Base-by-base conservation (phyloP, 2,329 filamentous ascomycete genomes). In the Xylariales sp. region DNA sequence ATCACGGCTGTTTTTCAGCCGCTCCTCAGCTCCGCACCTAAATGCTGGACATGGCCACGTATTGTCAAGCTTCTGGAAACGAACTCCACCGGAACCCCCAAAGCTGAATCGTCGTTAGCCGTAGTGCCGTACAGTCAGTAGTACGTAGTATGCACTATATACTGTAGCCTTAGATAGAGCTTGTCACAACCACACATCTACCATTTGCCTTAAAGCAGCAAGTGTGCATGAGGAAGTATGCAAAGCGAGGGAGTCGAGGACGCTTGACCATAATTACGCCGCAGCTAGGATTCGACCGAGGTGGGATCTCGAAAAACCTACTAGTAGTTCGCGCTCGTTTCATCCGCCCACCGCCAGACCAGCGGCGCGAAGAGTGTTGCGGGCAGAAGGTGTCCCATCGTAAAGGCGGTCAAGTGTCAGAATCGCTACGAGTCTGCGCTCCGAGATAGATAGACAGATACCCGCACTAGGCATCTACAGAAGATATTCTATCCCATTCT, bases 381-480 rank as follows among this genome's bases (percentile, higher is more conserved):
- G 68, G 55, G 69, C 67, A 43, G 28, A 34, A 32, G 18, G 49
- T 53, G 55, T 50, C 50, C 69, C 70, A 72, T 68, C 64, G 55
- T 69, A 72, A 71, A 73, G 68, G 73, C 73, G 73, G 73, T 74
- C 73, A 75, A 69, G 67, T 54, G 57, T 61, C 65, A 68, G 69
- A 65, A 68, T 30, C 36, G 43, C 50, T 61, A 60, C 60, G 55
- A 55, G 45, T 14, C 12, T 41, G 32, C 8, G 30, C 50, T 23
- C 50, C 50, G 23, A n/a, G 36, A 58, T 49, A 53, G 56, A 46
- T 46, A 30, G 36, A 10, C 12, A 28, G 18, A 48, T 46, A 28
- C 7, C 32, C 23, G 18, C 23, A 45, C 10, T 34, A 30, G n/a
- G 30, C 30, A 54, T 55, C 56, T 39, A 41, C 39, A 41, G 39